Evolutionary conservation across 129 eudicot species (phyloP), one percentile per base, ranked within the genome.

Genomic region (Flaveria robusta): DNA sequence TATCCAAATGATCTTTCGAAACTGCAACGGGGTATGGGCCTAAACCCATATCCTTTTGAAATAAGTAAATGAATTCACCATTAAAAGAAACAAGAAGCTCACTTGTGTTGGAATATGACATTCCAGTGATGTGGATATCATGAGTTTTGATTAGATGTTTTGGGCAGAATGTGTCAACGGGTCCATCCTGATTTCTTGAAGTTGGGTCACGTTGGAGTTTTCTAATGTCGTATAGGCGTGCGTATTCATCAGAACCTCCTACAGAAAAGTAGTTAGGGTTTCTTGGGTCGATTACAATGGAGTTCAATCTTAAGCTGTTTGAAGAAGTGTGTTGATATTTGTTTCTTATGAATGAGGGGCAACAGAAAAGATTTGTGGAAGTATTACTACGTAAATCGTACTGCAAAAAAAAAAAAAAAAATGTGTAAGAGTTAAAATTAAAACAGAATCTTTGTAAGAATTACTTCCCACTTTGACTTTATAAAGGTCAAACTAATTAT

Each of bases 21-120:
- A 70, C 50, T 4, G 87, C 52, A 52, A 76, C 24, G 1, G 90
- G 96, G 67, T 56, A 66, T 2, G 88, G 83, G 12, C 98, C 96
- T 55, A 90, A 75, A 2, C 97, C 92, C 91, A 74, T 85, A 75
- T 81, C 77, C 82, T 83, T 93, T 58, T 84, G 85, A 76, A 93
- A 93, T 54, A 88, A 46, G 74, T 90, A 90, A 55, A 93, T 82
- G 65, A 82, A 85, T 79, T 90, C 98, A 31, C 84, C 88, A 34
- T 81, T 86, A 72, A 90, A 90, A 2, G 98, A 90, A 58, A 90
- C 87, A 3, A 93, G 88, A 58, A 93, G 88, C 52, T 93, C 97
- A 41, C 91, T 90, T 29, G 81, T 71, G 74, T 49, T 68, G 1
- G 98, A 93, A 79, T 87, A 93, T 31, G 92, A 87, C 75, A 93